Evolutionary conservation across 2,329 filamentous ascomycete genomes (phyloP).

Genomic region (Emmonsia crescens): DNA sequence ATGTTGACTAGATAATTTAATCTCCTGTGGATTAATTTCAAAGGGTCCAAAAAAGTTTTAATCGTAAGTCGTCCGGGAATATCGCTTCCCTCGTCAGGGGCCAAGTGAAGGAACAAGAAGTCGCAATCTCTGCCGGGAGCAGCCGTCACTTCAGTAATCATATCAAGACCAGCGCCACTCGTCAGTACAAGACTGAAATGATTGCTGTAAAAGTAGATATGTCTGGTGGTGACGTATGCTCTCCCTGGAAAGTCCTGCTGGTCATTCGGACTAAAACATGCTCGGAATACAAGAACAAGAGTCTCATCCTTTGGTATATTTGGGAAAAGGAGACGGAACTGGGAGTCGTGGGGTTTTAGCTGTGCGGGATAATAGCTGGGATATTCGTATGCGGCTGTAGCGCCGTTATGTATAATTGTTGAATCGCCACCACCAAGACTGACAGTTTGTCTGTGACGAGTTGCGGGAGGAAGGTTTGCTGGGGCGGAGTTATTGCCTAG

Average conservation of each 20-base stretch:
- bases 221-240: conserved; percentile 74
- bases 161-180: conserved; percentile 62
- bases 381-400: conserved; percentile 44
- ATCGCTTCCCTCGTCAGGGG: conserved; percentile 50
- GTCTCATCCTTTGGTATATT: conserved; percentile 66
- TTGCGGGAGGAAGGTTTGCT: conserved; percentile 19
- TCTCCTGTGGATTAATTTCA: conserved; percentile 69
- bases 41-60: conserved; percentile 84
- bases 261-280: conserved; percentile 72
- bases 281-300: conserved; percentile 82
- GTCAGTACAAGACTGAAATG: conserved; percentile 84
- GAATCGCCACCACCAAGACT: conserved; percentile 40
- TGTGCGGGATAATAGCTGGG: conserved; percentile 68
- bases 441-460: conserved; percentile 45
- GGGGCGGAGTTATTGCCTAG: conserved; percentile 16
- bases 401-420: conserved; percentile 24
- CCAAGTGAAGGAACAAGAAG: conserved; percentile 76
- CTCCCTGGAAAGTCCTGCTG: conserved; percentile 71
- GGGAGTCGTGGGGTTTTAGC: conserved; percentile 75
- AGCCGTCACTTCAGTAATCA: conserved; percentile 78
- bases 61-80: conserved; percentile 68
- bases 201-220: conserved; percentile 94
- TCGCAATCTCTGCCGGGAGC: conserved; percentile 86
- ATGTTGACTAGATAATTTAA: conserved; percentile 80
- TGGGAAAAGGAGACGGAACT: conserved; percentile 87